phyloP scores from a whole-genome alignment of 495 filamentous ascomycete genomes.

The Penicillium lagena region DNA sequence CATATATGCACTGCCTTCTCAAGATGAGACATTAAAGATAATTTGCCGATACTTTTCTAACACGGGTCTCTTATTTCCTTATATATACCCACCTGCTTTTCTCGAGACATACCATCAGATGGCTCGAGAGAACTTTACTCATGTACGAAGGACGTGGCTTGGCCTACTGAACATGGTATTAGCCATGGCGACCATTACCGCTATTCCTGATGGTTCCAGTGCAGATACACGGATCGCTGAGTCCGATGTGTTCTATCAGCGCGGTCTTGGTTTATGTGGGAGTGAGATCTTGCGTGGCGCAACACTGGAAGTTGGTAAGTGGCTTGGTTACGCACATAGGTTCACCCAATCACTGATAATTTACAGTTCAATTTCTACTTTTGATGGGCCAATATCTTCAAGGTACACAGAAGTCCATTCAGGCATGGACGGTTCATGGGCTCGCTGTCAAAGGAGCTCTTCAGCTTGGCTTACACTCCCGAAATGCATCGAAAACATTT shows the following conservation, averaged over 20 bases:
- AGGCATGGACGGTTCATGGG: slow-evolving; percentile 38
- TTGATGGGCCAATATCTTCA: slow-evolving; percentile 37
- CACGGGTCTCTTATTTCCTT: slow-evolving; percentile 35
- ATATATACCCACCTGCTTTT: slow-evolving; percentile 29
- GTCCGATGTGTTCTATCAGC: slow-evolving; percentile 33
- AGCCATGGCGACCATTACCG: slow-evolving; percentile 61
- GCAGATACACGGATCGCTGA: slow-evolving; percentile 11
- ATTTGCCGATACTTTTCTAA: slow-evolving; percentile 30
- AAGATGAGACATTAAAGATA: slow-evolving; percentile 13
- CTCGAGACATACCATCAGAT: slow-evolving; percentile 29
- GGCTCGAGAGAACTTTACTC: slow-evolving; percentile 19
- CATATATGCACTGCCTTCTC: slow-evolving; percentile 19
- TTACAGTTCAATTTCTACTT: slow-evolving; percentile 30
- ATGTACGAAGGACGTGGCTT: slow-evolving; percentile 49
- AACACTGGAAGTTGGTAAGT: slow-evolving; percentile 30
- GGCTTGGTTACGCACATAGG: background rate
- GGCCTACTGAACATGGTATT: slow-evolving; percentile 70
- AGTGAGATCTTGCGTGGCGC: slow-evolving; percentile 26
- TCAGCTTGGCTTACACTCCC: slow-evolving; percentile 35
- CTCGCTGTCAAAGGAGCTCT: slow-evolving; percentile 34
- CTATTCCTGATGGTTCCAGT: slow-evolving; percentile 16
- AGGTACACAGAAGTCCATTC: slow-evolving; percentile 35
- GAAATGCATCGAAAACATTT: slow-evolving; percentile 22
- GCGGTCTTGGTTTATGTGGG: slow-evolving; percentile 21
- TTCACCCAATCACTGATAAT: background rate